Percentiles rank a stretch among this genome's conserved stretches.
These are phyloP conservation scores for Wickerhamomyces strasburgensis DNA, from an alignment of 805 yeast genomes.

Conservation along the genomic window DNA sequence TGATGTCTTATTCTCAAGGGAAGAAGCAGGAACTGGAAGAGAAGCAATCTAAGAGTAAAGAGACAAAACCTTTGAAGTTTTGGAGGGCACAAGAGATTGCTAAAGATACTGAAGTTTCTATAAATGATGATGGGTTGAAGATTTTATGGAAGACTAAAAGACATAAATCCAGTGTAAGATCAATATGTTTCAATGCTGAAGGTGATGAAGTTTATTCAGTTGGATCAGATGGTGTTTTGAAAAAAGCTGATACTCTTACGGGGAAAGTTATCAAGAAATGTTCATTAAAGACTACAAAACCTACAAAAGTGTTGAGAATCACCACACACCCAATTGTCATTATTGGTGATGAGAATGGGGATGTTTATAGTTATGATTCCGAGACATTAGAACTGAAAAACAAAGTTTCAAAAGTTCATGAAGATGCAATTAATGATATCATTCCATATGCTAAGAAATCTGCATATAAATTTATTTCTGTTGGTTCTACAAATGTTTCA, in stretches of 20 bases:
- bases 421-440: constrained; percentile 74
- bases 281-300: constrained; percentile 17
- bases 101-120: constrained; percentile 17
- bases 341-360: constrained; percentile 66
- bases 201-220: constrained; percentile 56
- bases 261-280: constrained; percentile 72
- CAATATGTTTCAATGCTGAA: constrained; percentile 52
- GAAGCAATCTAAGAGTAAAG: constrained; percentile 14
- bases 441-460: constrained; percentile 64
- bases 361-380: constrained; percentile 58
- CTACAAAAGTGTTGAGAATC: constrained; percentile 32
- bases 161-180: constrained; percentile 85
- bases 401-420: constrained; percentile 54
- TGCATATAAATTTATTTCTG: constrained; percentile 70
- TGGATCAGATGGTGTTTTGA: constrained; percentile 77
- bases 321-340: constrained; percentile 39
- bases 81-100: constrained; percentile 36
- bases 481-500: constrained; percentile 78
- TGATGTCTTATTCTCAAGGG: constrained; percentile 32
- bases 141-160: constrained; percentile 79
- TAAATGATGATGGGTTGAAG: constrained; percentile 24
- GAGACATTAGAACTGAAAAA: constrained; percentile 43
- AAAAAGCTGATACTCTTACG: constrained; percentile 62
- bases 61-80: constrained; percentile 36
- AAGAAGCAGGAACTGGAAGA: constrained; percentile 23